A percentile compares a stretch with the other conserved stretches of the same genome.
These are phyloP conservation scores for Pseudogymnoascus sp. DNA, from an alignment of 2,329 filamentous ascomycete species.

Conservation along the genomic window DNA sequence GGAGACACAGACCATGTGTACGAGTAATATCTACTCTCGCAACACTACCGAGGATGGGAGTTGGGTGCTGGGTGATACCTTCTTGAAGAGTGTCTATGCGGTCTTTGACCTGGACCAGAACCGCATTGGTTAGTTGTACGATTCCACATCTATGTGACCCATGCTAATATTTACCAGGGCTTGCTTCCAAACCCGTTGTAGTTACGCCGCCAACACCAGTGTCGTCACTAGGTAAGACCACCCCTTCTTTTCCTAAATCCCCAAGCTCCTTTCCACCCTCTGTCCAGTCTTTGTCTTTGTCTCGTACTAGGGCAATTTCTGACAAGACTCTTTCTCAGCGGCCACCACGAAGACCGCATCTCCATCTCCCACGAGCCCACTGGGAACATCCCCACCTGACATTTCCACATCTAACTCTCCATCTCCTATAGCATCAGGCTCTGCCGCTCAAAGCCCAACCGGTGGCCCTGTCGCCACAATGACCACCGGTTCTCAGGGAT, in stretches of 20 bases:
- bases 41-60: conserved; percentile 53
- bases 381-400: not conserved
- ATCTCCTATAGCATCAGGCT: not conserved
- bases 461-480: not conserved
- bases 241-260: not conserved
- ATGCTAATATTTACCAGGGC: conserved; percentile 19
- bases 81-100: conserved; percentile 83
- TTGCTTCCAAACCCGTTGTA: conserved; percentile 17
- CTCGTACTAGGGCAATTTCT: conserved; percentile 1
- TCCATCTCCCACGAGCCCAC: not conserved
- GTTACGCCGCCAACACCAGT: conserved; percentile 15
- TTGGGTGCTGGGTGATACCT: conserved; percentile 81
- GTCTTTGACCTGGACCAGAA: conserved; percentile 71
- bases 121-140: conserved; percentile 49
- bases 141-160: not conserved
- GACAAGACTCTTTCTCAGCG: not conserved
- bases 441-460: not conserved
- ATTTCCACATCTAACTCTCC: not conserved
- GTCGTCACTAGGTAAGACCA: conserved; percentile 12
- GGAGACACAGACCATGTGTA: conserved; percentile 39
- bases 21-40: conserved; percentile 69
- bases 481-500: not conserved
- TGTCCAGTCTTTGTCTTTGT: conserved; percentile 6
- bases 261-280: not conserved
- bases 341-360: not conserved